Conservation (phyloP, 352 stramenopile species). For the Peronospora farinosa region DNA sequence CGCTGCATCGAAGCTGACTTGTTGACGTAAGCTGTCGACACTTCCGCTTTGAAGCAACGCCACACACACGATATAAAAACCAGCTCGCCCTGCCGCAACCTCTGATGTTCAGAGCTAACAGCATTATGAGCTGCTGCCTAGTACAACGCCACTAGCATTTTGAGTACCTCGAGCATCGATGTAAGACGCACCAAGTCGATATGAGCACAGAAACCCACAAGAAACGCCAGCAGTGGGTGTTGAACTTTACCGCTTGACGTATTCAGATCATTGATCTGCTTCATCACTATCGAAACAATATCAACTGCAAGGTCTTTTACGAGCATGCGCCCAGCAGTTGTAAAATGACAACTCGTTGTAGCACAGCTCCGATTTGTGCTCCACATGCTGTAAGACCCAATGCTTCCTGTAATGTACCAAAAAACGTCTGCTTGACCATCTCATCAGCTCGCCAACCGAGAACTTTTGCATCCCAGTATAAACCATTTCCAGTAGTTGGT, state of each 20-base stretch:
- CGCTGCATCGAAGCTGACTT: slow-evolving; percentile 21
- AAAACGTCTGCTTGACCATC: slow-evolving; percentile 26
- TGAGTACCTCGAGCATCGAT: slow-evolving; percentile 27
- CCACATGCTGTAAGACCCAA: slow-evolving; percentile 10
- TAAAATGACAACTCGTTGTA: slow-evolving; percentile 30
- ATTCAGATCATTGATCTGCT: neutral
- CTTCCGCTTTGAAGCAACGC: slow-evolving; percentile 26
- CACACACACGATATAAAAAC: slow-evolving; percentile 38
- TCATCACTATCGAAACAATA: slow-evolving; percentile 21
- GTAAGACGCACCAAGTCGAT: slow-evolving; percentile 32
- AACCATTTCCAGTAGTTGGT: slow-evolving; percentile 62
- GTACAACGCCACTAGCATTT: slow-evolving; percentile 26
- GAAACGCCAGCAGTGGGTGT: slow-evolving; percentile 18
- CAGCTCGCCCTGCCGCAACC: neutral
- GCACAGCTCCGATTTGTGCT: neutral
- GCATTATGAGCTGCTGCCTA: neutral
- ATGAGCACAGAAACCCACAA: slow-evolving; percentile 39
- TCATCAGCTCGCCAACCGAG: slow-evolving; percentile 27
- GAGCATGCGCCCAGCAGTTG: slow-evolving; percentile 30
- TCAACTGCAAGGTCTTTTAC: slow-evolving; percentile 37
- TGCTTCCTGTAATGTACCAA: slow-evolving; percentile 16
- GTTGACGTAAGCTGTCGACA: slow-evolving; percentile 22
- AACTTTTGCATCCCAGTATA: slow-evolving; percentile 42
- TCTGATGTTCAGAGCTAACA: slow-evolving; percentile 6
- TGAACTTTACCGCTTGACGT: neutral